Evolutionary conservation across 2,329 filamentous ascomycete genomes (phyloP).

Genomic region (Incumbomyces lentus): DNA sequence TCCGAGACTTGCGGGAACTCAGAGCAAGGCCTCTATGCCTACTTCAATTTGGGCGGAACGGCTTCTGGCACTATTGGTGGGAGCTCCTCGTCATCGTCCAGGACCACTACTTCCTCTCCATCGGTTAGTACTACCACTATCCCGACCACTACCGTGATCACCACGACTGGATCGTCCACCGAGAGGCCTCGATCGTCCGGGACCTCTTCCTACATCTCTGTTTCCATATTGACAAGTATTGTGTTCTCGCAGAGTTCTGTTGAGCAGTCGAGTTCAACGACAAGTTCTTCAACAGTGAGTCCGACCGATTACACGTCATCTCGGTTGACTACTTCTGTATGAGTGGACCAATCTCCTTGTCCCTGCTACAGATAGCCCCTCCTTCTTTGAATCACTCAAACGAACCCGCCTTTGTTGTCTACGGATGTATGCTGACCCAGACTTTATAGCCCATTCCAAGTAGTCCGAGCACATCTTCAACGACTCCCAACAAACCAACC

Average conservation of each 20-base stretch:
- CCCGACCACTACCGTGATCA: constrained; percentile 8
- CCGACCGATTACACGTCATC: constrained; percentile 5
- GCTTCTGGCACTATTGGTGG: constrained; percentile 17
- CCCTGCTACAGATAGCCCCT: neutral
- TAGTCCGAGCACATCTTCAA: neutral
- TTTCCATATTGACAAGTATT: constrained; percentile 13
- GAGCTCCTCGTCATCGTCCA: constrained; percentile 11
- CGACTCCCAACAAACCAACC: constrained; percentile 1
- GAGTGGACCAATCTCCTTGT: constrained; percentile 10
- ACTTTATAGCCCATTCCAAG: constrained; percentile 2
- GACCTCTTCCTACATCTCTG: neutral
- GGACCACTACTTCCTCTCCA: constrained; percentile 13
- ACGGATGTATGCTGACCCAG: neutral
- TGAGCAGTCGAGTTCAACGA: constrained; percentile 8
- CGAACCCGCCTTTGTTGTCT: neutral
- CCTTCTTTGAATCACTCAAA: neutral
- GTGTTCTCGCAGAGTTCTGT: constrained; percentile 17
- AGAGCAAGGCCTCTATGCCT: constrained; percentile 31
- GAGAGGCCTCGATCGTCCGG: neutral
- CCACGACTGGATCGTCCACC: neutral
- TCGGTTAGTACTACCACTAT: constrained; percentile 20
- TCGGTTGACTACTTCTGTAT: constrained; percentile 16
- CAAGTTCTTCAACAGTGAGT: constrained; percentile 12
- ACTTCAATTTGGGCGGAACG: constrained; percentile 27
- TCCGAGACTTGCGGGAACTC: constrained; percentile 35